Base-by-base conservation (phyloP, 2,329 filamentous ascomycete species). In the Penicillium decumbens region DNA sequence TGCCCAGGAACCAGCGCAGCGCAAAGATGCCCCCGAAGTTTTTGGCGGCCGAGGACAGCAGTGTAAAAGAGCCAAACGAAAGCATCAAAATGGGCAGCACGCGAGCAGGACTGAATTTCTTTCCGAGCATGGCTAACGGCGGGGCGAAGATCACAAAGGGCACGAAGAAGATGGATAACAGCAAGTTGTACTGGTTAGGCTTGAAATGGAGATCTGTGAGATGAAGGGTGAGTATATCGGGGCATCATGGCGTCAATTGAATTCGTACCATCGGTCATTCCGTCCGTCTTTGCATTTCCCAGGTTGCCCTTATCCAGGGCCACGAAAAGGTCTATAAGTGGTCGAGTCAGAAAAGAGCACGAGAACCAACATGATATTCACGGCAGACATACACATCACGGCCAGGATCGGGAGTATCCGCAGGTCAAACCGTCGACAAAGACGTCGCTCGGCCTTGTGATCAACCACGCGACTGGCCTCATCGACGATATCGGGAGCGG, bases 91-190 rank as follows among this genome's bases (percentile, higher is more conserved):
- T 66, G 0, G 84, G 83, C 7, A 89, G 71, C 8, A 85, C 81
- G 15, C 78, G 74, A 48, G 80, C 76, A 0, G 85, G 81, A 0
- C 84, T 83, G 60, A 77, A 85, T 52, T 80, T 83, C 71, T 87
- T 89, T 46, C 84, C 85, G 4, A 86, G 63, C 71, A 89, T 84
- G 10, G 74, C 76, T 33, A 88, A 68, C 1, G 83, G 80, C 0
- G 83, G 84, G 1, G 83, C 85, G 46, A 83, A 85, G 3, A 89
- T 63, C 30, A 88, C 85, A 64, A 86, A 89, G 0, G 86, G 86
- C 6, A 89, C 75, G 67, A 87, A 90, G 74, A 90, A 90, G 55
- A 90, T 82, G 44, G 77, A 79, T 30, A 89, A 68, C 41, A 88
- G 78, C 25, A 82, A 77, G 63, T 88, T 88, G 71, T 89, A 88